Base-by-base conservation (phyloP, 768 basidiomycete genomes). In the Suillus alpinus region DNA sequence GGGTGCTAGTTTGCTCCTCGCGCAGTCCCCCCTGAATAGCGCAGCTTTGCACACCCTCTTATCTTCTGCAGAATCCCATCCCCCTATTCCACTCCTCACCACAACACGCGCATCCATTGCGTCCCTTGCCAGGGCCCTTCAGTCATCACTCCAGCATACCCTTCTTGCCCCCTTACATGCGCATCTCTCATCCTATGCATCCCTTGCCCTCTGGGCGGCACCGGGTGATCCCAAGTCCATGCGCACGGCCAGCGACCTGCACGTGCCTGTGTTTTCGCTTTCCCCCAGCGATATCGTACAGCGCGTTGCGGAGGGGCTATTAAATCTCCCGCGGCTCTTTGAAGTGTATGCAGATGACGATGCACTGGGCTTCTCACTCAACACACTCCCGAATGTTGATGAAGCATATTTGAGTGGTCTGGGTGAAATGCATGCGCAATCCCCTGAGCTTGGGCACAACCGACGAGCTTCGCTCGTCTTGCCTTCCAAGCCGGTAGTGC, bases 331-430 rank as follows among this genome's bases (percentile, higher is more conserved):
- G 2, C 78, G 95, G 59, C 77, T 98, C 16, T 97, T 98, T 69
- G 95, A 98, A 73, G 90, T 95, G 18, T 96, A 97, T 68, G 92
- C 91, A 7, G 88, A 89, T 60, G 95, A 98, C 71, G 94, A 95
- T 62, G 92, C 93, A 10, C 81, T 98, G 9, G 85, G 87, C 2
- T 97, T 95, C 74, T 94, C 92, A 39, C 78, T 98, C 43, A 86
- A 89, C 52, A 93, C 90, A 6, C 77, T 98, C 10, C 93, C 91
- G 0, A 84, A 85, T 66, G 71, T 91, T 55, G 86, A 90, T 60
- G 65, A 76, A 6, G 85, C 88, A 44, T 72, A 83, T 52, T 69
- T 85, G 20, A 81, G 79, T 58, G 78, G 76, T 40, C 69, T 82
- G 6, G 68, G 77, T 2, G 86, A 85, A 60, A 56, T 16, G 18